Base-by-base conservation (phyloP, 768 basidiomycete species). In the Lentinula edodes region DNA sequence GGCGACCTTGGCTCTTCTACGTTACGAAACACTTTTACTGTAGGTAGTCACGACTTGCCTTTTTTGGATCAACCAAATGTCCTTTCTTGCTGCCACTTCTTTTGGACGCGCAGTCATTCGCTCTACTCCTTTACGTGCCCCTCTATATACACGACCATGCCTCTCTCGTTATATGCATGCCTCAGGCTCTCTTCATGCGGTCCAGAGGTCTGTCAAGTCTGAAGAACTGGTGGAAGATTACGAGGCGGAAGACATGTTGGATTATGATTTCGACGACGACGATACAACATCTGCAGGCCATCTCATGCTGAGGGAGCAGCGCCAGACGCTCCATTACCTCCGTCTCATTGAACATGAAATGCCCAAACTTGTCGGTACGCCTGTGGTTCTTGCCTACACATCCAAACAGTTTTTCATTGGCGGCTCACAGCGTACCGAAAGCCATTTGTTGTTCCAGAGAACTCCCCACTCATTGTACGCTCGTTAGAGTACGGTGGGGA, bases 261-360 rank as follows among this genome's bases (percentile, higher is more conserved):
- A 79, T 0, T 72, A 79, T 60, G 73, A 78, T 48, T 73, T 75
- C 52, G 76, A 80, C 43, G 72, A 81, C 23, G 82, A 89, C 62
- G 93, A 95, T 69, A 78, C 87, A 39, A 82, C 89, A 13, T 79
- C 86, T 32, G 77, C 79, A 23, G 91, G 87, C 16, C 93, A 95
- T 75, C 69, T 88, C 43, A 81, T 87, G 66, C 73, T 95, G 53
- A 81, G 85, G 61, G 84, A 91, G 68, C 86, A 94, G 65, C 82
- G 92, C 36, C 81, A 90, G 69, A 76, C 83, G 50, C 73, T 94
- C 46, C 82, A 91, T 66, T 91, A 93, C 70, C 75, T 95, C 70
- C 83, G 93, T 57, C 80, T 95, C 64, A 91, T 95, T 62, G 93
- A 94, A 71, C 86, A 90, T 65, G 93, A 96, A 74, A 85, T 93